Percentiles rank a stretch among this genome's conserved stretches.
phyloP scores from a whole-genome alignment of 495 filamentous ascomycete genomes.

The Apiosordaria backusii region DNA sequence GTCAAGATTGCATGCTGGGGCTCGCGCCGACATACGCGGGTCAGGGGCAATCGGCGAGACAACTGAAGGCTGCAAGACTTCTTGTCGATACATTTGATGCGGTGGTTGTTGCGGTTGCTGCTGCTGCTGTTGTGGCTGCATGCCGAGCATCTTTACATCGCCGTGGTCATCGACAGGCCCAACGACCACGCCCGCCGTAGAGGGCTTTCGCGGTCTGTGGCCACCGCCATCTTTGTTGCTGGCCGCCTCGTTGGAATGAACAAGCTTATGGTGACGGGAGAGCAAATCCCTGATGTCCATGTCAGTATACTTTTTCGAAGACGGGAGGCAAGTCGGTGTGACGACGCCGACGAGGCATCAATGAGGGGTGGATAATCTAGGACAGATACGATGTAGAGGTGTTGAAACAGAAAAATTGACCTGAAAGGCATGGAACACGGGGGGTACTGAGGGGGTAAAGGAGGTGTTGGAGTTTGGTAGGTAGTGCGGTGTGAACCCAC shows the following conservation, averaged over 20 bases:
- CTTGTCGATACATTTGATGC: slow-evolving; percentile 31
- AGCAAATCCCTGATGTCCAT: slow-evolving; percentile 65
- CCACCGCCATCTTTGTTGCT: slow-evolving; percentile 46
- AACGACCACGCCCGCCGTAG: slow-evolving; percentile 38
- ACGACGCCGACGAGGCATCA: background rate
- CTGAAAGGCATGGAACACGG: background rate
- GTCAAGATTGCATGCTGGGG: slow-evolving; percentile 50
- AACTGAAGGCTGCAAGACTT: slow-evolving; percentile 37
- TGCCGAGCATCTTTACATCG: slow-evolving; percentile 44
- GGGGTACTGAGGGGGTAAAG: background rate
- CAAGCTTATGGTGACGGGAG: slow-evolving; percentile 69
- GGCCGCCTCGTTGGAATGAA: slow-evolving; percentile 60
- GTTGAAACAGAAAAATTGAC: background rate
- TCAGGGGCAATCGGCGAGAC: slow-evolving; percentile 39
- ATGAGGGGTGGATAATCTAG: background rate
- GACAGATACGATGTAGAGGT: background rate
- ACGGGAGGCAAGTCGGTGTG: background rate
- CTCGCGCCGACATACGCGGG: slow-evolving; percentile 39
- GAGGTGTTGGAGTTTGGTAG: background rate
- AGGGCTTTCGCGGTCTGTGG: slow-evolving; percentile 44
- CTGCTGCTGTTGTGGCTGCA: slow-evolving; percentile 32
- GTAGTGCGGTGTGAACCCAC: background rate
- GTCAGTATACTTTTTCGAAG: slow-evolving; percentile 37
- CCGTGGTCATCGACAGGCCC: slow-evolving; percentile 38
- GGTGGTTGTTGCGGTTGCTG: slow-evolving; percentile 24